Conservation (phyloP, 2,329 filamentous ascomycete genomes). For the Xylaria polymorpha region DNA sequence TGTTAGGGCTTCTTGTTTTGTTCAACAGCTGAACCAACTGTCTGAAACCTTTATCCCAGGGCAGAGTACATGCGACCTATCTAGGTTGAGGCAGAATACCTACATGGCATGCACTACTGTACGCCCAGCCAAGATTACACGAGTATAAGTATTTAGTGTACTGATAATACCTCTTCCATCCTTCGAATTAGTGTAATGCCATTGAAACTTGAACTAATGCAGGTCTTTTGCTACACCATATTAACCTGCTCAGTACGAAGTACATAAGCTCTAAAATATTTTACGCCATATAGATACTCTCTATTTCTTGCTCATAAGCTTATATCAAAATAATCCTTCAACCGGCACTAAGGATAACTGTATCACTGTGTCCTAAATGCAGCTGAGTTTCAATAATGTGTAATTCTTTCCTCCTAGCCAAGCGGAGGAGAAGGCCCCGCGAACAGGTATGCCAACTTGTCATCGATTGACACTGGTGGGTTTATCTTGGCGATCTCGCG, state of each 20-base stretch:
- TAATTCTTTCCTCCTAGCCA: constrained; percentile 10
- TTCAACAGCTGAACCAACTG: constrained; percentile 6
- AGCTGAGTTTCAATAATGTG: constrained; percentile 9
- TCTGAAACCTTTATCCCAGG: background rate
- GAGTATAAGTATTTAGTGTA: background rate
- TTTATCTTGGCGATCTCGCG: constrained; percentile 30
- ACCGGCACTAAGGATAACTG: background rate
- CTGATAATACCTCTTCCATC: background rate
- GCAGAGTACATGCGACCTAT: constrained; percentile 6
- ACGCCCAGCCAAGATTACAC: background rate
- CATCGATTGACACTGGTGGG: constrained; percentile 21
- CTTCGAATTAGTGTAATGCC: constrained; percentile 8
- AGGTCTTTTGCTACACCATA: constrained; percentile 4
- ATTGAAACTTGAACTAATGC: background rate
- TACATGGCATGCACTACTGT: background rate
- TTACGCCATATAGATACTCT: background rate
- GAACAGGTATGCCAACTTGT: constrained; percentile 6
- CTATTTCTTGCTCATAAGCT: background rate
- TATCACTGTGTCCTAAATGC: background rate
- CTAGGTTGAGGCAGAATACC: background rate
- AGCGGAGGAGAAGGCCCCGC: constrained; percentile 20
- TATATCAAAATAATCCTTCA: background rate
- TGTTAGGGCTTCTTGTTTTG: constrained; percentile 6
- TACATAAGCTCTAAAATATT: background rate
- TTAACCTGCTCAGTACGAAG: background rate